Evolutionary conservation across 2,329 filamentous ascomycete species (phyloP), one percentile per base, ranked within the genome.

Genomic region (Arthrobotrys sinensis): DNA sequence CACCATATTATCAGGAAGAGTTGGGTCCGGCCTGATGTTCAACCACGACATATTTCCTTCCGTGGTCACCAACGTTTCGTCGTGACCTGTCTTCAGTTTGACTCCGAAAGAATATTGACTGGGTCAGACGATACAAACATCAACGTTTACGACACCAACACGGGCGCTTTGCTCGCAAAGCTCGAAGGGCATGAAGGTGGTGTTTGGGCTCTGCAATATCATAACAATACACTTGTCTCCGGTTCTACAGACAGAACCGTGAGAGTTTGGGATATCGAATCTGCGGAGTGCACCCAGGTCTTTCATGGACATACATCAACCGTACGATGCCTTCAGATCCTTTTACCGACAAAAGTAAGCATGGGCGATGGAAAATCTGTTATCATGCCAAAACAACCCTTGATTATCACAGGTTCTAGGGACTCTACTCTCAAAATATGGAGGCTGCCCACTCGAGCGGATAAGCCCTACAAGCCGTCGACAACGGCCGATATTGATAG

Each of bases 181-280:
- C 89, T 99, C 1, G 91, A 94, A 82, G 96, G 96, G 1, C 96
- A 99, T 81, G 96, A 99, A 84, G 96, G 96, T 38, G 96, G 96
- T 53, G 96, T 99, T 0, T 99, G 96, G 96, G 96, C 96, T 34
- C 86, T 99, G 66, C 94, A 98, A 84, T 99, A 98, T 83, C 91
- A 97, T 83, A 95, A 94, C 63, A 97, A 98, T 83, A 93, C 93
- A 14, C 86, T 99, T 19, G 96, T 99, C 1, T 99, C 96, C 14
- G 96, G 96, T 1, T 97, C 94, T 5, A 99, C 96, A 0, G 96
- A 99, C 85, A 89, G 96, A 55, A 97, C 96, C 10, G 96, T 99
- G n/a, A 91, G 96, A n/a, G 95, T 99, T 0, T 99, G 96, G 96
- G 95, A 99, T 83, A 97, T 99, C 80, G 93, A 97, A 83, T 92